Evolutionary conservation across 1,284 basidiomycete species (phyloP).

Genomic region (Sphagnurus paluster): DNA sequence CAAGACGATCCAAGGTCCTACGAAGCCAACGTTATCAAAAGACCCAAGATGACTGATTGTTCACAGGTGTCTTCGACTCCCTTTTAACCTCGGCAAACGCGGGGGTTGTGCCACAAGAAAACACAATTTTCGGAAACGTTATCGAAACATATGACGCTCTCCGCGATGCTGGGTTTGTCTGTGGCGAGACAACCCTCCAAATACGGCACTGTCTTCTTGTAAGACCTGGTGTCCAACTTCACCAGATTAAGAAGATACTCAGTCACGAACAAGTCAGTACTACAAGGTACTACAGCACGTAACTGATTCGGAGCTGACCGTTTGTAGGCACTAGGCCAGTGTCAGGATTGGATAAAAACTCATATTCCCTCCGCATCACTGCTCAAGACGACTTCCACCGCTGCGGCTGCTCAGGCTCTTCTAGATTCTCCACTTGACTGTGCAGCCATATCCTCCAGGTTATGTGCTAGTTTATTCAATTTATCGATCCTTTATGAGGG

Average conservation of each 20-base stretch:
- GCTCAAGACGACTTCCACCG: slow-evolving; percentile 65
- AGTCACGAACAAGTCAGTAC: slow-evolving; percentile 78
- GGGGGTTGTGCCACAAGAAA: slow-evolving; percentile 75
- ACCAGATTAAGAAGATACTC: slow-evolving; percentile 54
- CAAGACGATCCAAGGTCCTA: slow-evolving; percentile 54
- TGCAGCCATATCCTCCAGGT: slow-evolving; percentile 73
- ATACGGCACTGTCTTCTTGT: slow-evolving; percentile 72
- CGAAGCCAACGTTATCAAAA: slow-evolving; percentile 16
- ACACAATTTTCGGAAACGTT: slow-evolving; percentile 72
- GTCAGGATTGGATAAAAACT: slow-evolving; percentile 53
- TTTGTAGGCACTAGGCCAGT: slow-evolving; percentile 75
- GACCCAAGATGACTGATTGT: slow-evolving; percentile 12
- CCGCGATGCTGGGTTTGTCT: slow-evolving; percentile 52
- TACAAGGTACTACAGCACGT: not conserved
- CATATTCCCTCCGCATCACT: slow-evolving; percentile 52
- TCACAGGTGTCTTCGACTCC: slow-evolving; percentile 55
- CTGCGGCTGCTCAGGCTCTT: slow-evolving; percentile 61
- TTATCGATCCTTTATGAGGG: slow-evolving; percentile 56
- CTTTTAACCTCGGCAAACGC: slow-evolving; percentile 38
- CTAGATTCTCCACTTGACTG: slow-evolving; percentile 43
- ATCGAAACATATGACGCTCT: slow-evolving; percentile 71
- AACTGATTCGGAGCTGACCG: slow-evolving; percentile 2
- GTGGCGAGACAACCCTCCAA: slow-evolving; percentile 55
- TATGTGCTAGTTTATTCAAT: slow-evolving; percentile 59
- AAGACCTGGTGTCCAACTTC: slow-evolving; percentile 50